These are phyloP conservation scores for Ustilago cynodontis DNA, from an alignment of 1,284 basidiomycete species.

Conservation along the genomic window DNA sequence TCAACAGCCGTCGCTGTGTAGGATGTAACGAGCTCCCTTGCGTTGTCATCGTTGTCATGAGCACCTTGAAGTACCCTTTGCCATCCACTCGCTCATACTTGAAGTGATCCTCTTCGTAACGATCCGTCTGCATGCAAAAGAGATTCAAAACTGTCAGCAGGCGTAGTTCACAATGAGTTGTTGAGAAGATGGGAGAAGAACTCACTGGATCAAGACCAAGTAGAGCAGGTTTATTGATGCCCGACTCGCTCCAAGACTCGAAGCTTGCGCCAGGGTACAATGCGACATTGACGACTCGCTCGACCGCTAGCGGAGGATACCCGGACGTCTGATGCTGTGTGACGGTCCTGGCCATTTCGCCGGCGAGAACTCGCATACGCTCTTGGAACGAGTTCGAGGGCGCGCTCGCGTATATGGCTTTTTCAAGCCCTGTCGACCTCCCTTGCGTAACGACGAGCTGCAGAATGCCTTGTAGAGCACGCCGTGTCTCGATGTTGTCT, in stretches of 20 bases:
- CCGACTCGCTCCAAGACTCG: slow-evolving; percentile 22
- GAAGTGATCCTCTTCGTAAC: slow-evolving; percentile 1
- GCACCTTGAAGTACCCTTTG: slow-evolving; percentile 15
- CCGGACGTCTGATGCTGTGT: slow-evolving; percentile 38
- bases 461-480: slow-evolving; percentile 9
- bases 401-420: not conserved
- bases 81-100: slow-evolving; percentile 27
- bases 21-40: slow-evolving; percentile 36
- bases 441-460: slow-evolving; percentile 18
- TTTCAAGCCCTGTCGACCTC: not conserved
- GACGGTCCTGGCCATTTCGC: not conserved
- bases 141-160: not conserved
- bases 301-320: slow-evolving; percentile 8
- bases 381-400: slow-evolving; percentile 37
- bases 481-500: slow-evolving; percentile 16
- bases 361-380: slow-evolving; percentile 22
- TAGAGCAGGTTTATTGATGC: slow-evolving; percentile 31
- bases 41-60: slow-evolving; percentile 11
- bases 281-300: slow-evolving; percentile 42
- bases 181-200: not conserved
- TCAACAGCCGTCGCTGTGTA: slow-evolving; percentile 37
- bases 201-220: slow-evolving; percentile 7
- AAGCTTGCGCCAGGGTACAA: slow-evolving; percentile 24
- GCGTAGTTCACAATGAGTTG: not conserved
- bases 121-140: slow-evolving; percentile 4